Percentiles rank a stretch among this genome's conserved stretches.
Evolutionary conservation across 179 eudicot genomes (phyloP).

Genomic region (Heliamphora pulchella): DNA sequence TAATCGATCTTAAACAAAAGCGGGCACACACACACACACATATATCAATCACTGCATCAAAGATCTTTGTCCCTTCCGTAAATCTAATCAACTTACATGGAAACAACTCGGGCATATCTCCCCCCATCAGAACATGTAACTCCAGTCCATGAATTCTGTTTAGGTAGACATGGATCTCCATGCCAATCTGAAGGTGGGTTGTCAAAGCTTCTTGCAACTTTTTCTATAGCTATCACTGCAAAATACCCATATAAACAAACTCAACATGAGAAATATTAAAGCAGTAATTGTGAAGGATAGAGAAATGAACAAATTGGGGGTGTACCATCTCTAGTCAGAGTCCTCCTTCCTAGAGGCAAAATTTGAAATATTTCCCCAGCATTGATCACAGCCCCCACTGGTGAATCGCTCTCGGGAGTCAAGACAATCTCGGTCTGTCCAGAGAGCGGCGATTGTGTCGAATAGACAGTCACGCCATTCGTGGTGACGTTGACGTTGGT

Average conservation of each 20-base stretch:
- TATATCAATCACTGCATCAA: no score
- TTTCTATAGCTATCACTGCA: conserved; percentile 52
- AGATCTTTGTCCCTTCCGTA: no score
- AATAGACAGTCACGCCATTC: conserved; percentile 54
- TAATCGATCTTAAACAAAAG: no score
- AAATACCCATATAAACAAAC: conserved; percentile 9
- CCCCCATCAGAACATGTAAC: conserved; percentile 41
- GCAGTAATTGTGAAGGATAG: neutral
- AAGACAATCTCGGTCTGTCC: conserved; percentile 48
- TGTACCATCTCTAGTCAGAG: conserved; percentile 59
- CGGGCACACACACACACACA: no score
- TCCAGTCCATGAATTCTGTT: conserved; percentile 61
- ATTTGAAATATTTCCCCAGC: conserved; percentile 71
- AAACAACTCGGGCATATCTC: conserved; percentile 30
- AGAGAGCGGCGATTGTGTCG: conserved; percentile 56
- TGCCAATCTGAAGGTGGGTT: conserved; percentile 68
- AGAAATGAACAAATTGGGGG: neutral
- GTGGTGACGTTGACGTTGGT: conserved; percentile 46
- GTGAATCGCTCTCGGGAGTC: conserved; percentile 31
- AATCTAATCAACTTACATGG: conserved; percentile 52
- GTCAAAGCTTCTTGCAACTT: conserved; percentile 35
- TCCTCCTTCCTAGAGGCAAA: conserved; percentile 45
- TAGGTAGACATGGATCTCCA: conserved; percentile 93
- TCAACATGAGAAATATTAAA: neutral
- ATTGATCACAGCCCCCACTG: conserved; percentile 72